These are phyloP conservation scores for Mycena leptocephala DNA, from an alignment of 768 basidiomycete species.

Conservation along the genomic window DNA sequence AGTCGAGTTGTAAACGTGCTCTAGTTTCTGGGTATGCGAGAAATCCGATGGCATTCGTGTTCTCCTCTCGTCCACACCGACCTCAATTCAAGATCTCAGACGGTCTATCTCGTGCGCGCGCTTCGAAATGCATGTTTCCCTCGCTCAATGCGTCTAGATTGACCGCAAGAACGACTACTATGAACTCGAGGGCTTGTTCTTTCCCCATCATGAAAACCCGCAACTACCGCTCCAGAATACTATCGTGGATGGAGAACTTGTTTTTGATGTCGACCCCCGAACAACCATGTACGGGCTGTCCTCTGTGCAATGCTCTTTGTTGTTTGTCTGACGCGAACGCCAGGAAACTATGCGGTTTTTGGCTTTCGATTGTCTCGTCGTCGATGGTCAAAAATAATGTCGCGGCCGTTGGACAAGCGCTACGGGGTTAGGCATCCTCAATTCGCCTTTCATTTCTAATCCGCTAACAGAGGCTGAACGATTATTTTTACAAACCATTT, in stretches of 20 bases:
- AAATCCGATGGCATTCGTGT: slow-evolving; percentile 98
- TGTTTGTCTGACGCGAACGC: background rate
- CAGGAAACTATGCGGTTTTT: slow-evolving; percentile 86
- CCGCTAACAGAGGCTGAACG: slow-evolving; percentile 76
- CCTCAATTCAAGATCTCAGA: slow-evolving; percentile 65
- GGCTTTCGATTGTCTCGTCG: slow-evolving; percentile 94
- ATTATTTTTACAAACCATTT: slow-evolving; percentile 90
- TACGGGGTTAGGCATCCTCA: slow-evolving; percentile 80
- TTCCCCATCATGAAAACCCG: slow-evolving; percentile 90
- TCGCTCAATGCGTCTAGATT: slow-evolving; percentile 68
- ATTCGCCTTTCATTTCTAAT: background rate
- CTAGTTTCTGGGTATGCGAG: slow-evolving; percentile 99
- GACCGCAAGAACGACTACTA: slow-evolving; percentile 95
- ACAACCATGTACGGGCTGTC: slow-evolving; percentile 75
- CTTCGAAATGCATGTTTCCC: background rate
- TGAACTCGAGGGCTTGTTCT: slow-evolving; percentile 82
- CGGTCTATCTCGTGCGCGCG: slow-evolving; percentile 81
- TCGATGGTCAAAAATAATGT: slow-evolving; percentile 93
- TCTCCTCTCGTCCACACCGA: slow-evolving; percentile 85
- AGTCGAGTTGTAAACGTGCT: slow-evolving; percentile 14
- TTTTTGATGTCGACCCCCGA: slow-evolving; percentile 88
- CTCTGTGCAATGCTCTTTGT: slow-evolving; percentile 7
- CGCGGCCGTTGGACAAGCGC: slow-evolving; percentile 84
- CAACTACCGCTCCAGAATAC: slow-evolving; percentile 81
- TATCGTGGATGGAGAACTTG: slow-evolving; percentile 94